Evolutionary conservation across 2,329 filamentous ascomycete genomes (phyloP).

Genomic region (Fusarium fujikuroi): DNA sequence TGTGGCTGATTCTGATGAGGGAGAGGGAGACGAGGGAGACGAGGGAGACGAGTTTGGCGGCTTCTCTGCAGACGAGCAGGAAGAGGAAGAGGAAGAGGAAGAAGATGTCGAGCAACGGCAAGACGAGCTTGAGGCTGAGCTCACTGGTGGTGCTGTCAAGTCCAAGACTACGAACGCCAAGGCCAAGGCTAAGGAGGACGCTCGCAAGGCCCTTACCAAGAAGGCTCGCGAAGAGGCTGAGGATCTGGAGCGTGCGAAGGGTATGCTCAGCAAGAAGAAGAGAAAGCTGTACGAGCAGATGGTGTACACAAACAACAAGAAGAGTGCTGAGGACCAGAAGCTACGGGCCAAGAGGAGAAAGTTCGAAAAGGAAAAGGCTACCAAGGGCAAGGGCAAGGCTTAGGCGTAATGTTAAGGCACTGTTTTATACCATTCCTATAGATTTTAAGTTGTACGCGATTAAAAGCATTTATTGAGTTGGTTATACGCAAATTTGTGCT

Average conservation of each 20-base stretch:
- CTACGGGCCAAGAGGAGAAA: conserved; percentile 90
- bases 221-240: conserved; percentile 82
- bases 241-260: conserved; percentile 91
- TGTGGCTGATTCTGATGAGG: conserved; percentile 59
- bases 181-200: conserved; percentile 74
- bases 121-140: conserved; percentile 91
- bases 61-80: conserved; percentile 60
- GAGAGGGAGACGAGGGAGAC: conserved; percentile 59
- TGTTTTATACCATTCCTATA: conserved; percentile 48
- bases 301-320: conserved; percentile 93
- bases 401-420: conserved; percentile 50
- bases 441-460: conserved; percentile 42
- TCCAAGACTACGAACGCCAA: conserved; percentile 60
- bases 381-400: conserved; percentile 56
- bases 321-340: conserved; percentile 88
- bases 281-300: conserved; percentile 98
- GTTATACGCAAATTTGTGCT: background rate
- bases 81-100: conserved; percentile 61
- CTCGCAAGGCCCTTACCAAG: conserved; percentile 74
- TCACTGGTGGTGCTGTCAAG: conserved; percentile 73
- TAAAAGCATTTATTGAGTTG: conserved; percentile 27
- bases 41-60: conserved; percentile 61
- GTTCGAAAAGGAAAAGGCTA: conserved; percentile 74
- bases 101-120: conserved; percentile 81
- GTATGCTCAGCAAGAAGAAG: conserved; percentile 99